Conservation (phyloP, 257 asterid species). For the Orobanche coerulescens region DNA sequence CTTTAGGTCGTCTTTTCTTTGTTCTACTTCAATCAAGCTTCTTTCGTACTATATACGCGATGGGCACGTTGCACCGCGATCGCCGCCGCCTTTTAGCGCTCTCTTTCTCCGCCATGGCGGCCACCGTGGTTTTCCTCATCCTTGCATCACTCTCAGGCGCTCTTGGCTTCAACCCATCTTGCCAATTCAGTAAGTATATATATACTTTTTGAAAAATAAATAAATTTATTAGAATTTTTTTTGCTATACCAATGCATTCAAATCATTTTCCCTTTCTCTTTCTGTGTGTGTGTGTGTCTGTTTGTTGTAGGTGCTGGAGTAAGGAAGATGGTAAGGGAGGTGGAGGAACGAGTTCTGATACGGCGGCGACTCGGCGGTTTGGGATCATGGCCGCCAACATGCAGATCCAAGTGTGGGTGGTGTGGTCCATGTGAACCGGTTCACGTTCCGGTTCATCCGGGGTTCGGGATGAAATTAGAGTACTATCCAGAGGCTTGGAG, state of each 20-base stretch:
- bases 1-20: background rate
- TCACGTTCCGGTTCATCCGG: conserved; percentile 68
- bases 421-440: conserved; percentile 69
- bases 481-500: conserved; percentile 92
- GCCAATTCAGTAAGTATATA: conserved; percentile 35
- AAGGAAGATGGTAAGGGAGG: conserved; percentile 24
- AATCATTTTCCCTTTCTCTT: background rate
- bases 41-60: conserved; percentile 11
- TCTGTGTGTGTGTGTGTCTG: background rate
- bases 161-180: conserved; percentile 23
- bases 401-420: conserved; percentile 72
- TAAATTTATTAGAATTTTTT: background rate
- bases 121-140: conserved; percentile 33
- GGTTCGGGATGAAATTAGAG: conserved; percentile 49
- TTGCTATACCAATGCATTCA: no score
- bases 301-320: conserved; percentile 26
- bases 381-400: conserved; percentile 74
- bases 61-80: conserved; percentile 33
- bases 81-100: conserved; percentile 21
- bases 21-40: background rate
- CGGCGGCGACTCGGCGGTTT: conserved; percentile 46
- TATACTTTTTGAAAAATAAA: background rate
- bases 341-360: conserved; percentile 18
- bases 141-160: conserved; percentile 32
- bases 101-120: conserved; percentile 21